Conservation (phyloP, 2,329 filamentous ascomycete genomes). For the Raffaelea arxii region DNA sequence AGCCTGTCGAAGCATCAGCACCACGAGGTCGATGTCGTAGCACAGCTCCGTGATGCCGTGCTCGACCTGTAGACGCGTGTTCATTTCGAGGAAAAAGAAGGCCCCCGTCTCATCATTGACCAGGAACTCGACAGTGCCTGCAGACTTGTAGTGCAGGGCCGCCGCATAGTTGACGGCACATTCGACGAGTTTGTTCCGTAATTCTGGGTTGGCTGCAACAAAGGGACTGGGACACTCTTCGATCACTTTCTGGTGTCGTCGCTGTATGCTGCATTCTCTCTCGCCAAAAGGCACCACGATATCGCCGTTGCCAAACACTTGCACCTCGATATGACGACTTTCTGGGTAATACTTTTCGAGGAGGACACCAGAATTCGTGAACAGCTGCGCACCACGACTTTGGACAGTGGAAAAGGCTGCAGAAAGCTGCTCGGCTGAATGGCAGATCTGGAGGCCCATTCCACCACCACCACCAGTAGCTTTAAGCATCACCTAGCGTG, state of each 20-base stretch:
- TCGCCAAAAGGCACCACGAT: conserved; percentile 53
- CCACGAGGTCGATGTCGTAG: conserved; percentile 63
- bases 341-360: conserved; percentile 53
- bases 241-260: conserved; percentile 61
- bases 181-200: conserved; percentile 20
- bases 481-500: conserved; percentile 38
- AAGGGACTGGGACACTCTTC: conserved; percentile 61
- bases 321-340: conserved; percentile 58
- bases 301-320: conserved; percentile 54
- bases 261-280: conserved; percentile 57
- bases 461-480: conserved; percentile 54
- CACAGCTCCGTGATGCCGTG: conserved; percentile 73
- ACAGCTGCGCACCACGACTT: conserved; percentile 45
- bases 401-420: conserved; percentile 22
- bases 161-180: conserved; percentile 4
- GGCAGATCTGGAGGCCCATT: conserved; percentile 35
- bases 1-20: conserved; percentile 31
- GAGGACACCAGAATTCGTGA: conserved; percentile 52
- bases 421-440: conserved; percentile 43
- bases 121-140: conserved; percentile 54
- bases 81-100: conserved; percentile 76
- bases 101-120: conserved; percentile 70
- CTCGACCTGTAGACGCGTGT: conserved; percentile 82
- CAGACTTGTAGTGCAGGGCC: conserved; percentile 19
- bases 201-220: conserved; percentile 23